Percentiles rank a stretch among this genome's conserved stretches.
phyloP scores from a whole-genome alignment of 1,284 basidiomycete genomes.

The Moesziomyces globuligerus region DNA sequence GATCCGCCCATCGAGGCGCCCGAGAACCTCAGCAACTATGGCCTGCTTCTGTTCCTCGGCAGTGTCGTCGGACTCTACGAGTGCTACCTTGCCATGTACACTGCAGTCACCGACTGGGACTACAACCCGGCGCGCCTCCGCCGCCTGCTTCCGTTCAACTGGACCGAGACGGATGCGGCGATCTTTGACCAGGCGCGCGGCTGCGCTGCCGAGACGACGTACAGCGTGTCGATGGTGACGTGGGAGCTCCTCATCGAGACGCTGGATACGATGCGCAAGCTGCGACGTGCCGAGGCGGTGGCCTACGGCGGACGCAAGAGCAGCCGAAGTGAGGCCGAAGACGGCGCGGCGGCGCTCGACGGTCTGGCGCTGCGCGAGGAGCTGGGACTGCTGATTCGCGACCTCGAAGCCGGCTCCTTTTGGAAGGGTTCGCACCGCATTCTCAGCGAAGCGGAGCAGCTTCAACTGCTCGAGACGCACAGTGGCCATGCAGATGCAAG shows the following conservation, averaged over 20 bases:
- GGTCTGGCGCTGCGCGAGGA: conserved; percentile 38
- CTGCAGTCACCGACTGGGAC: conserved; percentile 44
- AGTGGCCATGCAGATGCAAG: not conserved
- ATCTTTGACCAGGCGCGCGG: conserved; percentile 23
- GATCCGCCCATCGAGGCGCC: conserved; percentile 15
- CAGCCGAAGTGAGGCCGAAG: conserved; percentile 30
- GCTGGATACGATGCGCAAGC: conserved; percentile 39
- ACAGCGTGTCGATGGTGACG: conserved; percentile 41
- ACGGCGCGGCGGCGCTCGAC: conserved; percentile 35
- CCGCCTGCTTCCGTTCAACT: conserved; percentile 35
- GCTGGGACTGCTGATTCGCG: conserved; percentile 28
- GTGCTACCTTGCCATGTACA: conserved; percentile 38
- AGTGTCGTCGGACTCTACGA: conserved; percentile 32
- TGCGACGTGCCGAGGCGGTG: conserved; percentile 28
- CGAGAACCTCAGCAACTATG: conserved; percentile 16
- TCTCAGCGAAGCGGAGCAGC: conserved; percentile 27
- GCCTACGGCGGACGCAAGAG: conserved; percentile 31
- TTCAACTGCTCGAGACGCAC: conserved; percentile 11
- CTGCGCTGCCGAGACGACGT: conserved; percentile 26
- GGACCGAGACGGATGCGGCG: conserved; percentile 25
- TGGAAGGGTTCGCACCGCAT: conserved; percentile 29
- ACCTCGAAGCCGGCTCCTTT: conserved; percentile 36
- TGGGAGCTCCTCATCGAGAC: conserved; percentile 43
- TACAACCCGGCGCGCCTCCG: conserved; percentile 39
- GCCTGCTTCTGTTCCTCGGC: conserved; percentile 21